Conservation (phyloP, 257 asterid species). For the Fraxinus anomala region DNA sequence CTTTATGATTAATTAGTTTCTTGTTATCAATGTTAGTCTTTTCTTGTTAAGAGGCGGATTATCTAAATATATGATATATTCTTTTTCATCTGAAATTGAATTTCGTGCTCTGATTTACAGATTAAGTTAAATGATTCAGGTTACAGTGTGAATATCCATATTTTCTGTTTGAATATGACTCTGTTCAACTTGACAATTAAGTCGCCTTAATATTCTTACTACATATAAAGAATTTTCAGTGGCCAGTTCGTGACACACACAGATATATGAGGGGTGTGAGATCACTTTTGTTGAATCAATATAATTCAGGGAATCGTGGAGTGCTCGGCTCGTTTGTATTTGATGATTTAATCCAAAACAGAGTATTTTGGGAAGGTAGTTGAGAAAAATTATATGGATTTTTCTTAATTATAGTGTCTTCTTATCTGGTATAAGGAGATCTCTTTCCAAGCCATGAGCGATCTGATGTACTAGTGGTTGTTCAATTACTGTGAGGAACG, state of each 20-base stretch:
- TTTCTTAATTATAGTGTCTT: background rate
- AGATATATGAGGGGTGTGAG: background rate
- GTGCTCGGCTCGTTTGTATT: background rate
- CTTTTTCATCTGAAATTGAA: background rate
- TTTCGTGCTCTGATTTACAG: background rate
- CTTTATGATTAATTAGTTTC: background rate
- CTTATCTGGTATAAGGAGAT: no score
- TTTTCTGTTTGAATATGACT: no score
- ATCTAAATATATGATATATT: background rate
- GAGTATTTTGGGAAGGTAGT: background rate
- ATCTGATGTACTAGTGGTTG: background rate
- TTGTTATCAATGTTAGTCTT: background rate
- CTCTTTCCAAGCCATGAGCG: background rate
- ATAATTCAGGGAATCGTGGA: background rate
- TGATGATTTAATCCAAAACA: background rate
- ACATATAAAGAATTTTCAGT: background rate
- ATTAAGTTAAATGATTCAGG: background rate
- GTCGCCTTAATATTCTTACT: background rate
- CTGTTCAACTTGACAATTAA: background rate
- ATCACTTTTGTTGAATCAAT: background rate
- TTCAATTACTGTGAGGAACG: background rate
- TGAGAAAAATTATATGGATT: no score
- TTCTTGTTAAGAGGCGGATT: background rate
- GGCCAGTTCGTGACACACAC: background rate
- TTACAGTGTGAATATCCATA: background rate